Evolutionary conservation across 176 grass and related monocot genomes (phyloP).

Genomic region (Cenchrus purpureus): DNA sequence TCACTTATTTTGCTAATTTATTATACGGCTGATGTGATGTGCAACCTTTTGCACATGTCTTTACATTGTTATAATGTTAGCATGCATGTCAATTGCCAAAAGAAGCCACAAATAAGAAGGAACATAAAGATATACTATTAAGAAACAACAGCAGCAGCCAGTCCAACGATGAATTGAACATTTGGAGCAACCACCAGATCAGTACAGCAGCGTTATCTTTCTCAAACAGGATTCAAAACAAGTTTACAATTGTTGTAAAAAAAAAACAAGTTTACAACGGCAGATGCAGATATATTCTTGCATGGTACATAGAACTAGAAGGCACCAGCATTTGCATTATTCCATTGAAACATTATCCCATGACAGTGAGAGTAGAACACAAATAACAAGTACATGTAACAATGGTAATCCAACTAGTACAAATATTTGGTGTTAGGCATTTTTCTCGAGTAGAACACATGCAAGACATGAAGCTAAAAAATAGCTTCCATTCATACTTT

Average conservation of each 20-base stretch:
- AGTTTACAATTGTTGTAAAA: background rate
- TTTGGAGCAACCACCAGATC: background rate
- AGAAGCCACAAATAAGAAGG: background rate
- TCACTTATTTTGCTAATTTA: background rate
- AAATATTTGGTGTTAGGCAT: background rate
- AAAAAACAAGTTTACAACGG: too few relatives aligned
- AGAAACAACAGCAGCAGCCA: background rate
- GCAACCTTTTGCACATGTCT: background rate
- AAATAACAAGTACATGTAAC: background rate
- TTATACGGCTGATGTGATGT: too few relatives aligned
- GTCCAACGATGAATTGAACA: conserved; percentile 30
- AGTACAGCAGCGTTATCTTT: background rate
- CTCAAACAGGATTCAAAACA: conserved; percentile 24
- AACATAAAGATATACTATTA: conserved; percentile 7
- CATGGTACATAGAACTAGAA: background rate
- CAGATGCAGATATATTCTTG: conserved; percentile 1
- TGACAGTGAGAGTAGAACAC: too few relatives aligned
- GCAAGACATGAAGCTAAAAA: too few relatives aligned
- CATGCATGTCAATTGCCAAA: background rate
- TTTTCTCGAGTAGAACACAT: too few relatives aligned
- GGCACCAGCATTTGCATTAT: conserved; percentile 15
- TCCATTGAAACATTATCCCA: background rate
- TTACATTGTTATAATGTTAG: background rate
- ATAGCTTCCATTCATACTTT: too few relatives aligned
- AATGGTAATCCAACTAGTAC: conserved; percentile 4